Evolutionary conservation across 768 basidiomycete species (phyloP), one percentile per base, ranked within the genome.

Genomic region (Pulveroboletus sp.): DNA sequence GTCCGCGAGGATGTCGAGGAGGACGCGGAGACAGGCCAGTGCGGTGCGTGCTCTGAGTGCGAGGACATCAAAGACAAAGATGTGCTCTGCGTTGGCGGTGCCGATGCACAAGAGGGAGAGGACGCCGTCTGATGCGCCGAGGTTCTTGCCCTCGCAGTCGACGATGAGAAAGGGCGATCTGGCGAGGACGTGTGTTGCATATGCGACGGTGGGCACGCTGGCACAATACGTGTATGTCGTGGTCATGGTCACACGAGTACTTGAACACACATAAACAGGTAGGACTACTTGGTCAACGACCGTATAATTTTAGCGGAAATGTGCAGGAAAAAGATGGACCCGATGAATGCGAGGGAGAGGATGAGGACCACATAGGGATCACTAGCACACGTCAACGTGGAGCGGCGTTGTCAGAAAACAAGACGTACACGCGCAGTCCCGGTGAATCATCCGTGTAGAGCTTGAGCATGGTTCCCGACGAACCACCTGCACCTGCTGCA

Each of bases 391-490:
- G 40, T 62, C 29, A 61, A 38, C 38, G 53, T 14, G 29, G 24
- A 24, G 35, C 17, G 3, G 11, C 24, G 39, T 17, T 32, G 10
- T 33, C 44, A 14, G 23, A 25, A 47, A 44, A 38, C 33, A 34
- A 41, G 32, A 87, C 94, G 68, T 67, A 98, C 97, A 99, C 92
- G 79, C 94, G 84, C 46, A 99, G 79, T 20, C 97, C 97, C 40
- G 91, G 92, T 50, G 94, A 94, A 65, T 97, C 97, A 66, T 97
- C 95, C 33, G 97, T 98, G 81, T 98, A 98, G 5, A 99, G 78
- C 73, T 91, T 93, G 64, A 99, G 81, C 97, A 99, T 98, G 49
- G 97, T 99, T 75, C 92, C 95, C 49, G 87, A 91, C 32, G 90
- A 94, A 46, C 97, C 97, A 45, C 97, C 97, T 49, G 93, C 93